A percentile compares a stretch with the other conserved stretches of the same genome.
Conservation (phyloP, 2,329 filamentous ascomycete species). For the Bipolaris victoriae region DNA sequence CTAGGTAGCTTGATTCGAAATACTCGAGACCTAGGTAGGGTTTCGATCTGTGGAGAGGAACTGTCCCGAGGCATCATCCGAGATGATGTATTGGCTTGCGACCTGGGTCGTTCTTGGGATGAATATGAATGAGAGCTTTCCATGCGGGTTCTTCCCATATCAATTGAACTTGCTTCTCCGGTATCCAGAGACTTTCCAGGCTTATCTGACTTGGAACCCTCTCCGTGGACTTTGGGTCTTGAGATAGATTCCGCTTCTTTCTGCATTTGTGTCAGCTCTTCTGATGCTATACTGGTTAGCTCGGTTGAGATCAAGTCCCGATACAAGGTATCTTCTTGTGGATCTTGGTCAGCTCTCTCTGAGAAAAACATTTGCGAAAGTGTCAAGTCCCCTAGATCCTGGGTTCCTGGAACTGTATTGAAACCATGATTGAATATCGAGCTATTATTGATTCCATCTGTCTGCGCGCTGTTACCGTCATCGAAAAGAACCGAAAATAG, state of each 20-base stretch:
- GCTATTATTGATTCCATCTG: constrained; percentile 9
- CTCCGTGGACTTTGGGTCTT: not conserved
- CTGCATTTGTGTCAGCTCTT: constrained; percentile 16
- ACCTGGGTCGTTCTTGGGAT: constrained; percentile 31
- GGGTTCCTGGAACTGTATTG: constrained; percentile 20
- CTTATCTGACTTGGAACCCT: not conserved
- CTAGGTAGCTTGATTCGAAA: not conserved
- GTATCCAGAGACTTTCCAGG: not conserved
- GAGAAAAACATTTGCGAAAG: constrained; percentile 4
- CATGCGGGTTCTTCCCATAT: not conserved
- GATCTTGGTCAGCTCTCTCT: not conserved
- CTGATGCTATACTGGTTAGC: constrained; percentile 19
- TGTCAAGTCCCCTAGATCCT: not conserved
- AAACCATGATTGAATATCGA: constrained; percentile 9
- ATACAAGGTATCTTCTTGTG: not conserved
- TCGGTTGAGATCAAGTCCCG: constrained; percentile 7
- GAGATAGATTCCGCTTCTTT: not conserved
- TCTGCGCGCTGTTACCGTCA: not conserved
- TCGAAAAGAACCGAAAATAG: constrained; percentile 8
- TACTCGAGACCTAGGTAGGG: not conserved
- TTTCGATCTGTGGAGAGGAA: not conserved
- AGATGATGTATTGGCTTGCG: constrained; percentile 43
- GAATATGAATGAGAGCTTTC: constrained; percentile 11
- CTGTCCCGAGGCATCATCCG: constrained; percentile 30
- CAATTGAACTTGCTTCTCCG: not conserved